Evolutionary conservation across 441 rosid genomes (phyloP).

Genomic region (Gossypium davidsonii): DNA sequence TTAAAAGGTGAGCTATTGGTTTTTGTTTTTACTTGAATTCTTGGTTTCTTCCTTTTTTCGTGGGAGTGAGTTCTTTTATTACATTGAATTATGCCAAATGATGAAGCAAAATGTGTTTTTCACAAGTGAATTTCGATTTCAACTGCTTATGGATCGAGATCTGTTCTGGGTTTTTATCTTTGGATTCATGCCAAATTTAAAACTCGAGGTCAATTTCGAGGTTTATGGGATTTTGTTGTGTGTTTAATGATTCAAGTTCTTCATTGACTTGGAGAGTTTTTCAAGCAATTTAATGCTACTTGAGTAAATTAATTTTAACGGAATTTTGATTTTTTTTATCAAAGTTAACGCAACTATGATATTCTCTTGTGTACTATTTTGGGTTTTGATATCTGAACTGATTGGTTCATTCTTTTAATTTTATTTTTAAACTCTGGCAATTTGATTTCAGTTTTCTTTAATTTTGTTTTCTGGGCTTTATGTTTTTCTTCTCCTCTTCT

Average conservation of each 20-base stretch:
- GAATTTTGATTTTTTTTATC: slow-evolving; percentile 3
- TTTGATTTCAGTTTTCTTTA: background rate
- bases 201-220: background rate
- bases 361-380: background rate
- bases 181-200: background rate
- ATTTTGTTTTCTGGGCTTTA: slow-evolving; percentile 5
- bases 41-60: background rate
- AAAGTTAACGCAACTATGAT: background rate
- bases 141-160: slow-evolving; percentile 23
- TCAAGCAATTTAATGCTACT: background rate
- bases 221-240: background rate
- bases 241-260: background rate
- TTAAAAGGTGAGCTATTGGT: background rate
- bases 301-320: background rate
- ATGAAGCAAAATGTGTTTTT: slow-evolving; percentile 5
- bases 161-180: slow-evolving; percentile 17
- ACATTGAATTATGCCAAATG: slow-evolving; percentile 9
- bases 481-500: background rate
- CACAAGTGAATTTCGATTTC: slow-evolving; percentile 1
- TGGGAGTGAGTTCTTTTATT: background rate
- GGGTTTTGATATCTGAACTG: slow-evolving; percentile 6
- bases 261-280: background rate
- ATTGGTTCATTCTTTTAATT: background rate
- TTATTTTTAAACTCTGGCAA: background rate
- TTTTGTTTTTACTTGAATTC: background rate